A percentile compares a stretch with the other conserved stretches of the same genome.
Evolutionary conservation across 2,329 filamentous ascomycete genomes (phyloP).

Genomic region (Beauveria brongniartii): DNA sequence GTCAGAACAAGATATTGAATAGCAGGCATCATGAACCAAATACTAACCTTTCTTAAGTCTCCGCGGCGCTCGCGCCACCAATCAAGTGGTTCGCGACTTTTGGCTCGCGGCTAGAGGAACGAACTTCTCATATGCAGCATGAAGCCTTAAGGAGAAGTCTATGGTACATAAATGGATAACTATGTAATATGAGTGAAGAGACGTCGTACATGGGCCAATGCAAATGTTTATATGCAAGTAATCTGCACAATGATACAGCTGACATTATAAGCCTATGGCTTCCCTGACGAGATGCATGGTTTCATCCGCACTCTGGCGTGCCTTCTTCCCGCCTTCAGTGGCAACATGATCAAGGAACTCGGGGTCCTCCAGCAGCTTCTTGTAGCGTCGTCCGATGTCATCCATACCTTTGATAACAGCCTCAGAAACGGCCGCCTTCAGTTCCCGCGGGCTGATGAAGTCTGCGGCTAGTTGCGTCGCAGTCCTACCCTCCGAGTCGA

Average conservation of each 20-base stretch:
- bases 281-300: slow-evolving; percentile 47
- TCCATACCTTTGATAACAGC: slow-evolving; percentile 45
- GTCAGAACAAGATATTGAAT: slow-evolving; percentile 28
- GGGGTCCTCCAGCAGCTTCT: slow-evolving; percentile 38
- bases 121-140: slow-evolving; percentile 54
- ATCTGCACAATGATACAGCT: background rate
- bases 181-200: background rate
- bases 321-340: slow-evolving; percentile 49
- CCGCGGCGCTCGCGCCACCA: slow-evolving; percentile 56
- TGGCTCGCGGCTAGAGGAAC: slow-evolving; percentile 60
- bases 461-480: slow-evolving; percentile 32
- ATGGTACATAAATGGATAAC: background rate
- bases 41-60: slow-evolving; percentile 36
- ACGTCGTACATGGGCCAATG: background rate
- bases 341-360: slow-evolving; percentile 52
- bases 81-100: slow-evolving; percentile 61
- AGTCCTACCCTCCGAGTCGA: slow-evolving; percentile 39
- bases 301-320: slow-evolving; percentile 50
- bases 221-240: background rate
- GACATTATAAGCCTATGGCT: slow-evolving; percentile 39
- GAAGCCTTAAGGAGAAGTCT: slow-evolving; percentile 1
- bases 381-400: slow-evolving; percentile 49
- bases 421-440: slow-evolving; percentile 49
- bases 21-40: background rate
- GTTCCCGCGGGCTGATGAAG: slow-evolving; percentile 28